Conservation (phyloP, 129 eudicot genomes). For the Erigeron canadensis region DNA sequence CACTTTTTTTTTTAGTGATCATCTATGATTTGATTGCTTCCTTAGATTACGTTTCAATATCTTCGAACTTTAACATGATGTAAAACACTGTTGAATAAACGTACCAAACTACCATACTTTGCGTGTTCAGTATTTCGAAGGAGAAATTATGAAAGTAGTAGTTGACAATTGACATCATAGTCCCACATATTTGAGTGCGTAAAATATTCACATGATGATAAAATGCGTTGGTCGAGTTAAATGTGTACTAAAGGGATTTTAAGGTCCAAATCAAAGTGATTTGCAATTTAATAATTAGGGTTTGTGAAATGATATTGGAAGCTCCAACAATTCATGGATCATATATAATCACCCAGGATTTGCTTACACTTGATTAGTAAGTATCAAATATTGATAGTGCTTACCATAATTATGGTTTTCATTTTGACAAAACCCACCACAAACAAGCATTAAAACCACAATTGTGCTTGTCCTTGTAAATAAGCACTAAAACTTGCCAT, state of each 20-base stretch:
- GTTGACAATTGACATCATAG: background rate
- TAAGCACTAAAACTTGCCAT: constrained; percentile 26
- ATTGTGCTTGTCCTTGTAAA: constrained; percentile 37
- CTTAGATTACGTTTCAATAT: too few species aligned
- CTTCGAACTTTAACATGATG: too few species aligned
- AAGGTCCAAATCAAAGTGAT: constrained; percentile 17
- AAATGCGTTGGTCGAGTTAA: background rate
- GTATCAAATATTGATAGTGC: constrained; percentile 23
- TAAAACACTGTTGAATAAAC: too few species aligned
- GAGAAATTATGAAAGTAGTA: too few species aligned
- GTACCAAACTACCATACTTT: too few species aligned
- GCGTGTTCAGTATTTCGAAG: too few species aligned
- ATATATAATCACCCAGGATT: constrained; percentile 20
- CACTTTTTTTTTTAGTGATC: too few species aligned
- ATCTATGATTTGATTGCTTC: background rate
- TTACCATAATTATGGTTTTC: constrained; percentile 23
- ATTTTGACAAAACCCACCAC: constrained; percentile 25
- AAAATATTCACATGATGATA: background rate
- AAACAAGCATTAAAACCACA: constrained; percentile 15
- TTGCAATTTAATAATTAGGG: constrained; percentile 18
- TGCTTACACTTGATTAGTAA: constrained; percentile 37
- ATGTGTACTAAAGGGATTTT: background rate
- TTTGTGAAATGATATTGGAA: constrained; percentile 27
- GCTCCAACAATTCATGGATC: constrained; percentile 28
- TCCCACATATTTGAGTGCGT: constrained; percentile 15